These are phyloP conservation scores for Conticribra weissflogii DNA, from an alignment of 108 stramenopile species.

Conservation along the genomic window DNA sequence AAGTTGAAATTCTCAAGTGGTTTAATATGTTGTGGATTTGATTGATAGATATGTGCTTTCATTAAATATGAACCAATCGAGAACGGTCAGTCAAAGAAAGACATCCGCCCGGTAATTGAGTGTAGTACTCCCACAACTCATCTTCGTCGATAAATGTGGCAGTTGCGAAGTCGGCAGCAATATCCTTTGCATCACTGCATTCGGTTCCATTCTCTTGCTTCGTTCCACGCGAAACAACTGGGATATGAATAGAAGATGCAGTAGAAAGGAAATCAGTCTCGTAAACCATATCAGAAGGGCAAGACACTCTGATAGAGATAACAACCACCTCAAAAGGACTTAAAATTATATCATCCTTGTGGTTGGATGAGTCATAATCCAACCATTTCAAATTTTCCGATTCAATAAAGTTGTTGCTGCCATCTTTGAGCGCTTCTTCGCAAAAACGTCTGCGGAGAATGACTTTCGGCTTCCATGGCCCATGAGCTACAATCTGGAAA, in stretches of 20 bases:
- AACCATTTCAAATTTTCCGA: neutral
- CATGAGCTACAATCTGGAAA: conserved; percentile 27
- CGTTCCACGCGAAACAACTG: conserved; percentile 10
- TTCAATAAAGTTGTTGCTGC: neutral
- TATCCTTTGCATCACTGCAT: too few relatives aligned
- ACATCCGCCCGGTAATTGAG: conserved; percentile 45
- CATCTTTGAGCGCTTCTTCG: neutral
- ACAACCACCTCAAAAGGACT: conserved; percentile 43
- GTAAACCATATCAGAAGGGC: conserved; percentile 25
- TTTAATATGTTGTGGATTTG: too few relatives aligned
- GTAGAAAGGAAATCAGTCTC: conserved; percentile 47
- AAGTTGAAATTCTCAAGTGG: too few relatives aligned
- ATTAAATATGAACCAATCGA: conserved; percentile 34
- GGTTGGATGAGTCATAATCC: neutral
- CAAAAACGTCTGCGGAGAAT: conserved; percentile 8
- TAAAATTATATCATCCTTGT: conserved; percentile 5
- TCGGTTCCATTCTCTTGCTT: neutral
- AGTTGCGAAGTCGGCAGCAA: conserved; percentile 7
- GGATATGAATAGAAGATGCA: conserved; percentile 36
- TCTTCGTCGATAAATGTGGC: conserved; percentile 42
- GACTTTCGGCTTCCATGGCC: conserved; percentile 44
- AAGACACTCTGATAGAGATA: conserved; percentile 38
- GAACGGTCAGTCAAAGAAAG: conserved; percentile 43
- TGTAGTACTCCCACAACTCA: conserved; percentile 42
- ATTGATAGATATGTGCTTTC: too few relatives aligned